These are phyloP conservation scores for Didymella keratinophila DNA, from an alignment of 2,329 filamentous ascomycete species.

Conservation along the genomic window DNA sequence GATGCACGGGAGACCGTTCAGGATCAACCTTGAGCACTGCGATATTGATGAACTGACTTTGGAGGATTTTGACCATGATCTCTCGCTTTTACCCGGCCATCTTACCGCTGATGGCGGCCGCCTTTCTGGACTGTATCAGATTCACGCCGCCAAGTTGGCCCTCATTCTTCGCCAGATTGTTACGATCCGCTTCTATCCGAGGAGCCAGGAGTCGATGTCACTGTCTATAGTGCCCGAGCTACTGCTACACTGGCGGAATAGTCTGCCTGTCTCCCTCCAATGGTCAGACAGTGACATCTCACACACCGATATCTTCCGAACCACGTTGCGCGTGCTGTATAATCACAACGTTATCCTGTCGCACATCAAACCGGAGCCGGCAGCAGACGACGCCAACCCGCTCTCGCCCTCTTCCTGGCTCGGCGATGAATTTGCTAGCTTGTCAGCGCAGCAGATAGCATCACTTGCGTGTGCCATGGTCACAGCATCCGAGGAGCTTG, in stretches of 20 bases:
- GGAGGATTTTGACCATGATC: slow-evolving; percentile 5
- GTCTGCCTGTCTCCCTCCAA: neutral
- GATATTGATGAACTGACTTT: slow-evolving; percentile 10
- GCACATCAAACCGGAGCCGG: slow-evolving; percentile 11
- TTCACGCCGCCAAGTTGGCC: slow-evolving; percentile 8
- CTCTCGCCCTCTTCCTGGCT: slow-evolving; percentile 13
- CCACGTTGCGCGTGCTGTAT: slow-evolving; percentile 10
- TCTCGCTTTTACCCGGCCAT: neutral
- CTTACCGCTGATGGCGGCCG: neutral
- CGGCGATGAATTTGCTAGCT: slow-evolving; percentile 10
- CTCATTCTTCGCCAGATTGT: slow-evolving; percentile 19
- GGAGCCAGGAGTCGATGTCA: neutral
- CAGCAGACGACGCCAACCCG: slow-evolving; percentile 1
- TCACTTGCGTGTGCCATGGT: slow-evolving; percentile 16
- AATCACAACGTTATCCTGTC: slow-evolving; percentile 11
- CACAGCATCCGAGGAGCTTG: slow-evolving; percentile 9
- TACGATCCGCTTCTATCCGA: slow-evolving; percentile 13
- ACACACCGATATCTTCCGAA: slow-evolving; percentile 8
- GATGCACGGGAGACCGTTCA: slow-evolving; percentile 17
- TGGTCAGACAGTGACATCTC: slow-evolving; percentile 7
- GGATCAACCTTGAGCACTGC: slow-evolving; percentile 17
- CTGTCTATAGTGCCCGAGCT: slow-evolving; percentile 2
- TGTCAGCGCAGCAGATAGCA: slow-evolving; percentile 13
- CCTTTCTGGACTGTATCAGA: slow-evolving; percentile 11
- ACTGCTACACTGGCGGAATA: slow-evolving; percentile 10